These are phyloP conservation scores for Orbilia ellipsospora DNA, from an alignment of 2,329 filamentous ascomycete species.

Conservation along the genomic window DNA sequence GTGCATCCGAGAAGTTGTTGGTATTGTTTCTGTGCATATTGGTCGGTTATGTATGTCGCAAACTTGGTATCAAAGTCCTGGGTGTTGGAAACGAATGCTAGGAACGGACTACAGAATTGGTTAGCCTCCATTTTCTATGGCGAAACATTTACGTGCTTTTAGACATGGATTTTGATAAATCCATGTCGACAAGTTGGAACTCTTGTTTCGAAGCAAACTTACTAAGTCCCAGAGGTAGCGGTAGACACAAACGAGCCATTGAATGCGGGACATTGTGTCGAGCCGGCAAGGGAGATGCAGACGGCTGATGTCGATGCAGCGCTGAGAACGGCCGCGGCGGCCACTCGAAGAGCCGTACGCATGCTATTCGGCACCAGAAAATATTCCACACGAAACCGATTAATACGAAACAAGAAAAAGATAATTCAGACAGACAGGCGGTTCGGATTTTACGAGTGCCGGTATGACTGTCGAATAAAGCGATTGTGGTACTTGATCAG, in stretches of 20 bases:
- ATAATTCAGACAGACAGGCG: slow-evolving; percentile 5
- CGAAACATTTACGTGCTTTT: background rate
- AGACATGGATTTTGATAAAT: background rate
- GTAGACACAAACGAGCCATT: slow-evolving; percentile 62
- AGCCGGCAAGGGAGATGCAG: slow-evolving; percentile 62
- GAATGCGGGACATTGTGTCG: slow-evolving; percentile 63
- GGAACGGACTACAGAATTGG: slow-evolving; percentile 75
- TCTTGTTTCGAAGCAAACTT: slow-evolving; percentile 55
- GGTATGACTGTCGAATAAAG: slow-evolving; percentile 20
- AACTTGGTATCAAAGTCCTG: slow-evolving; percentile 82
- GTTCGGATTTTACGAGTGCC: background rate
- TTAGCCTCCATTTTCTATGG: background rate
- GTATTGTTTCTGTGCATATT: slow-evolving; percentile 78
- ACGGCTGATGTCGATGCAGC: slow-evolving; percentile 52
- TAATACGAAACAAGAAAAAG: background rate
- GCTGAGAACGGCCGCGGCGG: slow-evolving; percentile 44
- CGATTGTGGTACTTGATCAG: slow-evolving; percentile 7
- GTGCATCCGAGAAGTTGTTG: slow-evolving; percentile 82
- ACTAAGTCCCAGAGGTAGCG: slow-evolving; percentile 59
- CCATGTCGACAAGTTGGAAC: background rate
- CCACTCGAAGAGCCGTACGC: slow-evolving; percentile 50
- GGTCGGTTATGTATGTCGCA: slow-evolving; percentile 75
- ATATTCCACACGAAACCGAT: slow-evolving; percentile 3
- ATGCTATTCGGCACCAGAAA: slow-evolving; percentile 30
- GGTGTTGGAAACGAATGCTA: slow-evolving; percentile 80